Conservation (phyloP, 495 filamentous ascomycete species). For the Neurospora hispaniola region DNA sequence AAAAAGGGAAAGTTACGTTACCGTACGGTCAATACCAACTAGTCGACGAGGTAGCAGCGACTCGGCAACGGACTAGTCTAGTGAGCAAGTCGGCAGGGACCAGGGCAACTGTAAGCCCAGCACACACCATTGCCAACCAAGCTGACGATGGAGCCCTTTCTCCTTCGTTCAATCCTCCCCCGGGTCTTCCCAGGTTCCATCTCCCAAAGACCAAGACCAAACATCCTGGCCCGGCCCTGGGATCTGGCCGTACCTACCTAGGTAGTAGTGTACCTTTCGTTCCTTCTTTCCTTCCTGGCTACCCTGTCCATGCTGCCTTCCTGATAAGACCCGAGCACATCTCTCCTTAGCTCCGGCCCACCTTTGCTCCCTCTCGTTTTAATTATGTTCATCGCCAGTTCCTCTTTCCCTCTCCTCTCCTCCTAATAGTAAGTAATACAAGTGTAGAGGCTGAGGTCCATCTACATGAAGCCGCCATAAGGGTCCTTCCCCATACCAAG, state of each 20-base stretch:
- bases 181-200: neutral
- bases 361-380: neutral
- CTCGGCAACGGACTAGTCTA: neutral
- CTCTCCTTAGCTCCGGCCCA: neutral
- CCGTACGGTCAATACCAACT: neutral
- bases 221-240: neutral
- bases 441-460: constrained; percentile 10
- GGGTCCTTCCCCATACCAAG: constrained; percentile 10
- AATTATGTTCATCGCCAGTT: neutral
- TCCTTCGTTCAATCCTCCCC: neutral
- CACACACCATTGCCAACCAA: neutral
- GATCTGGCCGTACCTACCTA: neutral
- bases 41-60: neutral
- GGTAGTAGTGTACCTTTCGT: neutral
- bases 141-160: neutral
- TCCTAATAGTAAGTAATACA: neutral
- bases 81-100: neutral
- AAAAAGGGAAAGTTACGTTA: neutral
- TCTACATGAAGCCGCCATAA: constrained; percentile 16
- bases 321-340: constrained; percentile 1
- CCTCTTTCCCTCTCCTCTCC: constrained; percentile 1
- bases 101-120: neutral
- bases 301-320: neutral
- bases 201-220: neutral
- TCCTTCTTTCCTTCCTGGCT: neutral